Evolutionary conservation across 1,139 yeast species (phyloP).

Genomic region (Hyphopichia wangnamkhiaoensis): DNA sequence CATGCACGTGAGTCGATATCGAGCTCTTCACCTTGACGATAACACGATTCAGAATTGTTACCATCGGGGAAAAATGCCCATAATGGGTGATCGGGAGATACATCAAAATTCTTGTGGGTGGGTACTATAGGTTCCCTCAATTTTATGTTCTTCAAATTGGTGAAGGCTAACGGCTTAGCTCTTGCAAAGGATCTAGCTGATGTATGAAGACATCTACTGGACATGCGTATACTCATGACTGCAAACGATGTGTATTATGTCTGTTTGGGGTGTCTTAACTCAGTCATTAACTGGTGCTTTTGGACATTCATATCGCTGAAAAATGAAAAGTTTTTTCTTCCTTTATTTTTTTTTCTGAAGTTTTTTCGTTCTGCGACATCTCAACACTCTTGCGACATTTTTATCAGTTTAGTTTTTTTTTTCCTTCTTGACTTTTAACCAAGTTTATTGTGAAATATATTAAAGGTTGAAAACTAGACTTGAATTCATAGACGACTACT

Average conservation of each 20-base stretch:
- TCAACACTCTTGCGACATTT: too few relatives aligned
- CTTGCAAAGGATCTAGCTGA: slow-evolving; percentile 19
- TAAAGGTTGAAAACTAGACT: too few relatives aligned
- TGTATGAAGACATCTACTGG: slow-evolving; percentile 20
- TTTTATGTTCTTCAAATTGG: slow-evolving; percentile 31
- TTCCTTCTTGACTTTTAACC: not conserved
- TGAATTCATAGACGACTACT: too few relatives aligned
- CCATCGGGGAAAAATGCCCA: slow-evolving; percentile 87
- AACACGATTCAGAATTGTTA: slow-evolving; percentile 45
- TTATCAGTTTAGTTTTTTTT: too few relatives aligned
- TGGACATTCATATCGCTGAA: too few relatives aligned
- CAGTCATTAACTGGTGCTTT: too few relatives aligned
- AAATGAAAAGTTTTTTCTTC: too few relatives aligned
- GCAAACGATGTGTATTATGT: too few relatives aligned
- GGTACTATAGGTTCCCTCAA: slow-evolving; percentile 89
- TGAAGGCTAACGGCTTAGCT: slow-evolving; percentile 30
- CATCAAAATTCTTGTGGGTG: slow-evolving; percentile 67
- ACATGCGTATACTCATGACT: slow-evolving; percentile 11
- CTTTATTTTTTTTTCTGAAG: too few relatives aligned
- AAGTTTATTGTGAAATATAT: too few relatives aligned
- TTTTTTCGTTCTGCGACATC: too few relatives aligned
- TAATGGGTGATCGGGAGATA: slow-evolving; percentile 85
- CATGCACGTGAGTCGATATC: slow-evolving; percentile 70
- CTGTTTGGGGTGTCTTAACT: too few relatives aligned
- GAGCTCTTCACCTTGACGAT: slow-evolving; percentile 61